Evolutionary conservation across 2,329 filamentous ascomycete species (phyloP), one percentile per base, ranked within the genome.

Genomic region (Pestalotiopsis fici): DNA sequence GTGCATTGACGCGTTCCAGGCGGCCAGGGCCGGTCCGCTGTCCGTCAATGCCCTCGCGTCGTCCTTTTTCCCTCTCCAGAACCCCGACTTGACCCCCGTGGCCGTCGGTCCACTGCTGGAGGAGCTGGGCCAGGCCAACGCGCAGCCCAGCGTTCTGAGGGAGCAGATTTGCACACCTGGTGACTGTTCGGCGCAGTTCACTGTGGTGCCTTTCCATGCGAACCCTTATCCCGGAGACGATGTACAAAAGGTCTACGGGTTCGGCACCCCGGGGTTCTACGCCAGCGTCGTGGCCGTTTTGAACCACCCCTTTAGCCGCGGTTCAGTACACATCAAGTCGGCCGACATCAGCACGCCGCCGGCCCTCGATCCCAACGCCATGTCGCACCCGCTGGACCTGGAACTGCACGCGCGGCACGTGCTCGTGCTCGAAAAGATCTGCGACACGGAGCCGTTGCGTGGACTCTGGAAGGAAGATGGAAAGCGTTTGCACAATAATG

Each of bases 281-380:
- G 56, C 88, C 63, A 85, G 87, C 15, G 80, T 86, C 67, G 85
- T 86, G 70, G 83, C 85, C 0, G 87, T 88, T 68, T 85, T 89
- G 28, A 87, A 87, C 65, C 90, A 91, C 66, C 89, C 89, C 0
- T 85, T 88, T 71, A 88, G 86, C 1, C 83, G 88, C 0, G 89
- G 89, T 4, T 81, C 82, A 50, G 84, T 89, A 66, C 90, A 91
- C 77, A 87, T 91, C 68, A 78, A 77, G 12, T 80, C 80, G 3
- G 66, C 79, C 1, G 79, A 84, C 56, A 75, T 81, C 4, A 72
- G 74, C 5, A 80, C 82, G 4, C 74, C 80, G 31, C 83, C 85
- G 0, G 78, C 83, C 5, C 87, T 89, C 71, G 84, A 90, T 69
- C 86, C 86, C 21, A 82, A 82, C 28, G 89, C 83, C 78, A 83